These are phyloP conservation scores for Dactylorhiza incarnata DNA, from an alignment of 106 monocot species.

Conservation along the genomic window DNA sequence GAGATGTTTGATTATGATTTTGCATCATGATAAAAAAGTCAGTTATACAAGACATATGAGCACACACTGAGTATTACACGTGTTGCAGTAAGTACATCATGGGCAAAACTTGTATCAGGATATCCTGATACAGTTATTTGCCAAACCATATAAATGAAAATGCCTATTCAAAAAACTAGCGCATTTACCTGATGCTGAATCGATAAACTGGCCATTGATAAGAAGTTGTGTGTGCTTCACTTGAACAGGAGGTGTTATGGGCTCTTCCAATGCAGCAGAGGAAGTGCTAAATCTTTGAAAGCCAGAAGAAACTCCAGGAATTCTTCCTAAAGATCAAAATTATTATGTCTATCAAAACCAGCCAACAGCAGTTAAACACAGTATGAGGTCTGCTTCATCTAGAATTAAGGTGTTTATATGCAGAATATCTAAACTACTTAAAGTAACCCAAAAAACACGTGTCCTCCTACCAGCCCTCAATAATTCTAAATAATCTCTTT, in stretches of 20 bases:
- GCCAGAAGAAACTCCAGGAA: slow-evolving; percentile 8
- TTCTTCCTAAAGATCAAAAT: slow-evolving; percentile 21
- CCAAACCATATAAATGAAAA: not conserved
- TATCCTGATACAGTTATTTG: too few species aligned
- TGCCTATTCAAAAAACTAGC: not conserved
- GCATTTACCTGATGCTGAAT: slow-evolving; percentile 66
- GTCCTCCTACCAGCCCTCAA: too few species aligned
- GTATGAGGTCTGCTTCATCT: not conserved
- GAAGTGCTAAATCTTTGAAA: slow-evolving; percentile 44
- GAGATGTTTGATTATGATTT: not conserved
- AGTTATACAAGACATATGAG: too few species aligned
- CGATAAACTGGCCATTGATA: slow-evolving; percentile 79
- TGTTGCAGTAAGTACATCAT: too few species aligned
- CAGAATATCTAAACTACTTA: too few species aligned
- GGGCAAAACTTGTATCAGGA: too few species aligned
- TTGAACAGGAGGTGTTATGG: slow-evolving; percentile 67
- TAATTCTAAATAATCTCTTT: too few species aligned
- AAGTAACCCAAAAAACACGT: too few species aligned
- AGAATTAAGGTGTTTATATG: not conserved
- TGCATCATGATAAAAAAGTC: too few species aligned
- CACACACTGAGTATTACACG: too few species aligned
- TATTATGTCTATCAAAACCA: not conserved
- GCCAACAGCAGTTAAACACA: not conserved
- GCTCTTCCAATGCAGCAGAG: slow-evolving; percentile 49
- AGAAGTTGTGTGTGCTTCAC: slow-evolving; percentile 70